phyloP scores from a whole-genome alignment of 768 basidiomycete genomes.

The Mycena rebaudengoi region DNA sequence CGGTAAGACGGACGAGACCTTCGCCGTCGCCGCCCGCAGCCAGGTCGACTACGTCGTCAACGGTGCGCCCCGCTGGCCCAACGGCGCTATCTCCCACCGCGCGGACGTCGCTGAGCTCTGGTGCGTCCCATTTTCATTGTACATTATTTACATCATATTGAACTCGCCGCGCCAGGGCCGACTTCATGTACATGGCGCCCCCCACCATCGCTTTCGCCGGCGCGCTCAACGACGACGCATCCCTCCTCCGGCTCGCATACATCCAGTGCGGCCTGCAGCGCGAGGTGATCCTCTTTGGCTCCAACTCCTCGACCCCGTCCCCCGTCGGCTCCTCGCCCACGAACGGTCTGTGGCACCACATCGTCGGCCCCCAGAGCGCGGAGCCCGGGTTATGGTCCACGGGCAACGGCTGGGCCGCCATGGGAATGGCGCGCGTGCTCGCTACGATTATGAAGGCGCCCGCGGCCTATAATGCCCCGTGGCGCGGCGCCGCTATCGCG shows the following conservation, averaged over 20 bases:
- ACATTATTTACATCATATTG: too few species aligned
- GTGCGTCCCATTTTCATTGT: too few species aligned
- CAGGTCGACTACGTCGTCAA: slow-evolving; percentile 54
- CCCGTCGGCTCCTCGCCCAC: slow-evolving; percentile 21
- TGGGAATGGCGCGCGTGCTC: too few species aligned
- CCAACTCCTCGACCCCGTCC: too few species aligned
- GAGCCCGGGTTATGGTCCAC: slow-evolving; percentile 58
- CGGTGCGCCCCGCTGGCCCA: too few species aligned
- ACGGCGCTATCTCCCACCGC: slow-evolving; percentile 68
- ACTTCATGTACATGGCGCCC: slow-evolving; percentile 69
- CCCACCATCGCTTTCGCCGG: too few species aligned
- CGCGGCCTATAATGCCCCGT: slow-evolving; percentile 34
- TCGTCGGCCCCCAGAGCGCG: slow-evolving; percentile 46
- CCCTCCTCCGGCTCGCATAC: slow-evolving; percentile 52
- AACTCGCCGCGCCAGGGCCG: too few species aligned
- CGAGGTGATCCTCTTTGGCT: slow-evolving; percentile 49
- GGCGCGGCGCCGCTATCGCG: slow-evolving; percentile 21
- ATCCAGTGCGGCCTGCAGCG: slow-evolving; percentile 60
- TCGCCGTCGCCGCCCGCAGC: slow-evolving; percentile 44
- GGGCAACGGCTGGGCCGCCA: slow-evolving; percentile 81
- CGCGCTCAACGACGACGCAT: slow-evolving; percentile 39
- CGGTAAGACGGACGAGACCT: slow-evolving; percentile 46
- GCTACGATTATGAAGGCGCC: slow-evolving; percentile 62
- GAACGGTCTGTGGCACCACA: slow-evolving; percentile 37
- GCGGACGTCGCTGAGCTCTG: slow-evolving; percentile 54